Evolutionary conservation across 306 rosid genomes (phyloP).

Genomic region (Vachellia pachyceras): DNA sequence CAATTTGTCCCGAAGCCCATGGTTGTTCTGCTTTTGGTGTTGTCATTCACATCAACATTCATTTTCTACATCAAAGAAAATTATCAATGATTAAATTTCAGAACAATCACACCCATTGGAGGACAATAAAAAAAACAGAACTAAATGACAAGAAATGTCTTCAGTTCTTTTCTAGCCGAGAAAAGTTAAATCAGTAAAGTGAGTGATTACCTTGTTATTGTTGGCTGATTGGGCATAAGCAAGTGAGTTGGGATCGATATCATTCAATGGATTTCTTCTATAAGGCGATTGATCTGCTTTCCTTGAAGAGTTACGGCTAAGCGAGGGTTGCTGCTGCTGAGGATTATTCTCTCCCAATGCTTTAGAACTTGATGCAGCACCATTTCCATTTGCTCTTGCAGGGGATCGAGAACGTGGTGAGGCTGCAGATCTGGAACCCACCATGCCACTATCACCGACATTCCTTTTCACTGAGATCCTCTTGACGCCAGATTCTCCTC

Average conservation of each 20-base stretch:
- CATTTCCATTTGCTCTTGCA: constrained; percentile 56
- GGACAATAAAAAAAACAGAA: background rate
- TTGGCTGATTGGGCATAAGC: constrained; percentile 56
- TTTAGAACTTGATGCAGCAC: constrained; percentile 44
- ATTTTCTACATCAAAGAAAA: constrained; percentile 55
- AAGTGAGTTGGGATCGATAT: constrained; percentile 73
- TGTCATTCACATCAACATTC: constrained; percentile 49
- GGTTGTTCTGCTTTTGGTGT: constrained; percentile 43
- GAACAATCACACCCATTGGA: background rate
- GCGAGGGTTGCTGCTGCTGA: constrained; percentile 64
- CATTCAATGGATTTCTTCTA: constrained; percentile 85
- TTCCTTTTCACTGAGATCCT: constrained; percentile 78
- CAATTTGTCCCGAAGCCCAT: constrained; percentile 38
- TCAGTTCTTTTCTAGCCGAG: background rate
- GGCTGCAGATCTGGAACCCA: constrained; percentile 60
- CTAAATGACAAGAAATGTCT: background rate
- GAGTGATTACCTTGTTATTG: constrained; percentile 42
- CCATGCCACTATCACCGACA: constrained; percentile 51
- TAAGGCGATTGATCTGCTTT: constrained; percentile 90
- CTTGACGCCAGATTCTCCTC: constrained; percentile 61
- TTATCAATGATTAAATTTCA: constrained; percentile 29
- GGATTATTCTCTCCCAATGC: constrained; percentile 46
- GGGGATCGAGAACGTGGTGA: constrained; percentile 88
- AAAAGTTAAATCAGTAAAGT: background rate
- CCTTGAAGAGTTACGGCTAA: constrained; percentile 82